A percentile compares a stretch with the other conserved stretches of the same genome.
phyloP scores from a whole-genome alignment of 2,329 filamentous ascomycete species.

The Hypoxylon sp. region DNA sequence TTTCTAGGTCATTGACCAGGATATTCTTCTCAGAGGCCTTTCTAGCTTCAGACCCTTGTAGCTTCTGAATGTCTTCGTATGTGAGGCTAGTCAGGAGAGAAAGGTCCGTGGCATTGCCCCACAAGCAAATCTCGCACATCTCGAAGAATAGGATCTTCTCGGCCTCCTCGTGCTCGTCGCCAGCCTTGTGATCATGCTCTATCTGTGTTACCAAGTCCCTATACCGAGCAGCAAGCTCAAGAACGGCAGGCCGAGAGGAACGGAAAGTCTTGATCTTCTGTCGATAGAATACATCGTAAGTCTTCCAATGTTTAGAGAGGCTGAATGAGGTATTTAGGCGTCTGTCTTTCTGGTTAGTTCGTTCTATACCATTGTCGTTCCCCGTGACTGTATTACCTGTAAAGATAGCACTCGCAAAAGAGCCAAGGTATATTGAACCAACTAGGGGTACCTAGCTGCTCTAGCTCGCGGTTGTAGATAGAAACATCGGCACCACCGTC shows the following conservation, averaged over 20 bases:
- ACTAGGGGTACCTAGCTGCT: constrained; percentile 77
- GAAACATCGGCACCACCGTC: constrained; percentile 83
- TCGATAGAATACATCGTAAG: constrained; percentile 88
- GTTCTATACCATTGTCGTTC: neutral
- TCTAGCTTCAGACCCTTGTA: constrained; percentile 89
- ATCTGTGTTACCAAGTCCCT: constrained; percentile 79
- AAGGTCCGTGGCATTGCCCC: constrained; percentile 96
- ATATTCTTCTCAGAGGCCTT: constrained; percentile 94
- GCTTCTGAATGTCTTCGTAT: constrained; percentile 96
- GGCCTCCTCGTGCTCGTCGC: constrained; percentile 70
- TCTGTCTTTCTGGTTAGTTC: constrained; percentile 55
- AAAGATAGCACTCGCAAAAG: constrained; percentile 94
- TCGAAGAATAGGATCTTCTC: constrained; percentile 87
- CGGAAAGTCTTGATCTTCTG: constrained; percentile 95
- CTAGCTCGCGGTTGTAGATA: constrained; percentile 88
- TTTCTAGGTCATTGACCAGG: constrained; percentile 84
- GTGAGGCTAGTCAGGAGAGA: constrained; percentile 90
- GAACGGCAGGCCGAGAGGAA: constrained; percentile 87
- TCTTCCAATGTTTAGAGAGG: constrained; percentile 85
- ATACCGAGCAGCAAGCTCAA: constrained; percentile 86
- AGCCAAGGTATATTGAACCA: constrained; percentile 94
- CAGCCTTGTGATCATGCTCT: constrained; percentile 65
- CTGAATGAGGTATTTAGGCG: constrained; percentile 86
- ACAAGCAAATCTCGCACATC: constrained; percentile 96
- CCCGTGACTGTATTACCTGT: constrained; percentile 67